These are phyloP conservation scores for Panicum virgatum DNA, from an alignment of 202 grass and related monocot species.

Conservation along the genomic window DNA sequence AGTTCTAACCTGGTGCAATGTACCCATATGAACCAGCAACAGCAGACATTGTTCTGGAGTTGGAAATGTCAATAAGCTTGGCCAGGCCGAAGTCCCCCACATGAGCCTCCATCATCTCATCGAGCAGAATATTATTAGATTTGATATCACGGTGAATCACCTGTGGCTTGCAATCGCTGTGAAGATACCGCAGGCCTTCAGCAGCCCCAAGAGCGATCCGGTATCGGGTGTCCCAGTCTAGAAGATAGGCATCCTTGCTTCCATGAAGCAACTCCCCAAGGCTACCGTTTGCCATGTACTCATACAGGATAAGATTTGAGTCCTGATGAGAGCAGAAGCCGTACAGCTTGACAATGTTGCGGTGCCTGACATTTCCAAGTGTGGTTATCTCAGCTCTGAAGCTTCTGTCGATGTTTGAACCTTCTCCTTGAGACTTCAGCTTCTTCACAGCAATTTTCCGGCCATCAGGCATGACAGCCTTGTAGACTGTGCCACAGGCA, in stretches of 20 bases:
- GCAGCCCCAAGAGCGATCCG: conserved; percentile 77
- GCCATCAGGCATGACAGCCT: conserved; percentile 75
- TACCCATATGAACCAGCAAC: conserved; percentile 96
- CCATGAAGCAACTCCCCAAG: conserved; percentile 86
- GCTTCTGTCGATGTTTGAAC: conserved; percentile 79
- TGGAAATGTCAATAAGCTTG: conserved; percentile 86
- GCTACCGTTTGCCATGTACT: conserved; percentile 97
- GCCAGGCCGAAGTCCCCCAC: conserved; percentile 97
- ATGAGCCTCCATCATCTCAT: conserved; percentile 94
- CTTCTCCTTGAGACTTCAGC: conserved; percentile 77
- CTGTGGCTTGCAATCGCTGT: conserved; percentile 84
- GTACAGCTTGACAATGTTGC: conserved; percentile 93
- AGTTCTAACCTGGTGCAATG: conserved; percentile 84
- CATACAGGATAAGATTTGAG: conserved; percentile 87
- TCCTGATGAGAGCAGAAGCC: conserved; percentile 91
- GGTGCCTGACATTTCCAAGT: conserved; percentile 91
- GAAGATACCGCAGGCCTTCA: conserved; percentile 89
- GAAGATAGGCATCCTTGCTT: conserved; percentile 50
- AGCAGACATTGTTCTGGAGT: conserved; percentile 94
- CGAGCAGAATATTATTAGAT: conserved; percentile 93
- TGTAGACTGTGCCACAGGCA: conserved; percentile 88
- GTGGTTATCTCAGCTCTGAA: conserved; percentile 92
- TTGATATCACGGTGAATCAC: conserved; percentile 98
- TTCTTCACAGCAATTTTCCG: conserved; percentile 80
- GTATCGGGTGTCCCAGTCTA: conserved; percentile 88